Base-by-base conservation (phyloP, 331 rosid species). In the Quercus phellos region DNA sequence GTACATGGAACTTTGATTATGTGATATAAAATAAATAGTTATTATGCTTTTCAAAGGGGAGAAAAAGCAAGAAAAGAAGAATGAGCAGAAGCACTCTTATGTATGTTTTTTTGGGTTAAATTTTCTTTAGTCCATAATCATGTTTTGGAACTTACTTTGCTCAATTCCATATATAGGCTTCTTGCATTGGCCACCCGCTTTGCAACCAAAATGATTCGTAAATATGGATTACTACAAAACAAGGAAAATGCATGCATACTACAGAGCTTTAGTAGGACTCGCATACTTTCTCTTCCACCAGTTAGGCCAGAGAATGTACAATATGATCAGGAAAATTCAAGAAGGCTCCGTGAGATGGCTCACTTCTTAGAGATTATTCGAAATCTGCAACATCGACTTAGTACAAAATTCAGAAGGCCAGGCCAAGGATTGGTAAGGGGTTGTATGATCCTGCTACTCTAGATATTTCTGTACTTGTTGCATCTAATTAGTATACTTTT, bases 331-430 rank as follows among this genome's bases (percentile, higher is more conserved):
- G 90, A 71, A 77, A 76, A 78, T 84, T 68, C 89, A 78, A 91
- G 61, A 85, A 89, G 89, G 80, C 95, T 94, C 51, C 68, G 74
- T 82, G 97, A 94, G 88, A 91, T 94, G 94, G 90, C 98, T 81
- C 92, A 81, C 75, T 92, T 92, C 84, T 87, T 94, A 94, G 98
- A 92, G 90, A 90, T 88, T 77, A 89, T 90, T 69, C 89, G 98
- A 76, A 92, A 89, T 81, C 89, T 94, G 79, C 97, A 89, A 78
- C 76, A 83, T 79, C 89, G 86, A 78, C 95, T 90, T 79, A 87
- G 80, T 82, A 83, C 93, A 71, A 89, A 81, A 80, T 88, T 90
- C 74, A 93, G 85, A 83, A 92, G 87, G 90, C 97, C 86, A 51
- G 77, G 85, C 79, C 91, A 87, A 83, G 93, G 89, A 83, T 79